phyloP scores from a whole-genome alignment of 2,329 filamentous ascomycete species.

The Coniochaeta sp. region DNA sequence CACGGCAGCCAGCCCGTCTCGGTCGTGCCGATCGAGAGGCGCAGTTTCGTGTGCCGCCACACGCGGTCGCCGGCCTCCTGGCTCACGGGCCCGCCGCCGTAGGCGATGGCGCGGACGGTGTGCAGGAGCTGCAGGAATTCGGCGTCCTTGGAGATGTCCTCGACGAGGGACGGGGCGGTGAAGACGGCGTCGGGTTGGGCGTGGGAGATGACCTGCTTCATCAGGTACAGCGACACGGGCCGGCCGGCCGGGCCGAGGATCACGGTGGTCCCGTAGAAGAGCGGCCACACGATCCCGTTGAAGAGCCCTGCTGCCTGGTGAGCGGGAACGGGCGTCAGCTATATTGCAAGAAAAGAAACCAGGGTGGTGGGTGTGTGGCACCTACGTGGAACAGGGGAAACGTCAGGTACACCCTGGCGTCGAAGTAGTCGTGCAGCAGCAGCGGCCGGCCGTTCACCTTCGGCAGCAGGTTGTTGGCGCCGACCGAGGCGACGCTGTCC shows the following conservation, averaged over 20 bases:
- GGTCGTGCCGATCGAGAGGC: slow-evolving; percentile 6
- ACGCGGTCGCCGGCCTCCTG: neutral
- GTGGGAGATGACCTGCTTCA: neutral
- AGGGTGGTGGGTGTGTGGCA: neutral
- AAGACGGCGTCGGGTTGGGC: neutral
- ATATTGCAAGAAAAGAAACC: neutral
- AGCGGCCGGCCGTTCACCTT: neutral
- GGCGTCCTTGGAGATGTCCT: neutral
- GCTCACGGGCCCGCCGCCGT: slow-evolving; percentile 3
- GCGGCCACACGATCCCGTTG: slow-evolving; percentile 1
- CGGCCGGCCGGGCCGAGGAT: neutral
- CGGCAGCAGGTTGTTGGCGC: neutral
- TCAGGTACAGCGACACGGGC: neutral
- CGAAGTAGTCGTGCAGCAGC: neutral
- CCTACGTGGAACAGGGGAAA: neutral
- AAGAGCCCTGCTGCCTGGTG: slow-evolving; percentile 1
- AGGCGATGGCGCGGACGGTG: neutral
- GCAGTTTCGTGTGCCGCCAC: slow-evolving; percentile 2
- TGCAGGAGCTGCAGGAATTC: neutral
- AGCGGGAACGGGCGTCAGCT: neutral
- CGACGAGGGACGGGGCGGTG: neutral
- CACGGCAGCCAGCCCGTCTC: slow-evolving; percentile 11
- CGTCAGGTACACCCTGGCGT: neutral
- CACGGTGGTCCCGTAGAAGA: neutral
- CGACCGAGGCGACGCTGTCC: slow-evolving; percentile 10